These are phyloP conservation scores for Nectriaceae sp. DNA, from an alignment of 2,329 filamentous ascomycete species.

Conservation along the genomic window DNA sequence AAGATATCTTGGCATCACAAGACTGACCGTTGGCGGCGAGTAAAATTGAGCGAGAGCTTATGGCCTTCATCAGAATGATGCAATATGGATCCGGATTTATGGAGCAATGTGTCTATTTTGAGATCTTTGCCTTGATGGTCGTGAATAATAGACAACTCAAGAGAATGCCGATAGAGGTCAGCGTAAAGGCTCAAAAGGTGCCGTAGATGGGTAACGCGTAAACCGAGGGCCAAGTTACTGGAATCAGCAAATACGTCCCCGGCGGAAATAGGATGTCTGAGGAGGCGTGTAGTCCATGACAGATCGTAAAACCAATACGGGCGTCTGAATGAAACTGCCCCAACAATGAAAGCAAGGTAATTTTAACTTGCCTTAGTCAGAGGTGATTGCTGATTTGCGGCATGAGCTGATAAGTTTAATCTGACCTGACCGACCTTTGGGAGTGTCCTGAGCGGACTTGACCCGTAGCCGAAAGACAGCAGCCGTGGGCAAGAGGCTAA, in stretches of 20 bases:
- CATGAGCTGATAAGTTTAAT: background rate
- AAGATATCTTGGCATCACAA: slow-evolving; percentile 30
- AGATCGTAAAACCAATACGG: no score
- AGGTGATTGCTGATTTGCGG: no score
- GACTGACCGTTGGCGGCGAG: slow-evolving; percentile 15
- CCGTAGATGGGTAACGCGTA: background rate
- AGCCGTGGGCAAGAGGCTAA: background rate
- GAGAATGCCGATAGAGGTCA: background rate
- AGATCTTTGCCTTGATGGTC: background rate
- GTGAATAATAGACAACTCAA: background rate
- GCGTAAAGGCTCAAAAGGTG: background rate
- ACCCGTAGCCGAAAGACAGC: background rate
- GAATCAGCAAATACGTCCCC: background rate
- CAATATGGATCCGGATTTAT: slow-evolving; percentile 24
- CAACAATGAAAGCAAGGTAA: no score
- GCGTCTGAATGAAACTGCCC: no score
- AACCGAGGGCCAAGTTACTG: background rate
- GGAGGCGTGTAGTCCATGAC: no score
- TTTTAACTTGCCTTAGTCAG: no score
- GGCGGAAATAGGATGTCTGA: no score
- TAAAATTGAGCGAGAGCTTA: slow-evolving; percentile 16
- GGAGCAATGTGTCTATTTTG: slow-evolving; percentile 25
- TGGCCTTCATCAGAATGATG: slow-evolving; percentile 30
- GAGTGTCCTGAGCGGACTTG: background rate
- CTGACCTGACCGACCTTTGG: background rate